Evolutionary conservation across 257 asterid genomes (phyloP).

Genomic region (Capsicum rhomboideum): DNA sequence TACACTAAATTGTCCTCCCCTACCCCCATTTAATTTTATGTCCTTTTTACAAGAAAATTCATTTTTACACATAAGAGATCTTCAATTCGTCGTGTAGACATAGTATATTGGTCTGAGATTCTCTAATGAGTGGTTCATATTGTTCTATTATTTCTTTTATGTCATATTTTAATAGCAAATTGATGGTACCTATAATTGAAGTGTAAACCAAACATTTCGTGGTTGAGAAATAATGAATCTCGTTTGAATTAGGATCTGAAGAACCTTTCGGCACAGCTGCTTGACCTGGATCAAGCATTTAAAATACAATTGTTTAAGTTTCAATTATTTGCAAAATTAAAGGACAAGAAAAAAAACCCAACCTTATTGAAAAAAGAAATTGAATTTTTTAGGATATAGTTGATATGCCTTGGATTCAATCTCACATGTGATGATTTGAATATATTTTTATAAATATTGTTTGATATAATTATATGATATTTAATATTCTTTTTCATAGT

Average conservation of each 20-base stretch:
- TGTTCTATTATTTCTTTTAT: neutral
- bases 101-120: neutral
- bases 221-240: neutral
- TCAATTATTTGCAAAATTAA: neutral
- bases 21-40: neutral
- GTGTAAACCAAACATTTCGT: no score
- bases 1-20: neutral
- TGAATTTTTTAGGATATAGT: no score
- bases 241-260: neutral
- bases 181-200: neutral
- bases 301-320: neutral
- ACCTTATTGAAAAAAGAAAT: neutral
- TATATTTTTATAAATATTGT: no score
- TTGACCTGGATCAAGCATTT: neutral
- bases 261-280: neutral
- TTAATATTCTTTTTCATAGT: no score
- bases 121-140: neutral
- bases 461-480: no score
- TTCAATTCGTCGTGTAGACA: neutral
- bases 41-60: no score
- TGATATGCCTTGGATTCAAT: no score
- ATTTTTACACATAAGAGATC: no score
- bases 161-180: neutral
- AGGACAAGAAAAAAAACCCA: neutral
- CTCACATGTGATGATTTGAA: no score